Conservation (phyloP, 768 basidiomycete species). For the Xerocomellus intermedius region DNA sequence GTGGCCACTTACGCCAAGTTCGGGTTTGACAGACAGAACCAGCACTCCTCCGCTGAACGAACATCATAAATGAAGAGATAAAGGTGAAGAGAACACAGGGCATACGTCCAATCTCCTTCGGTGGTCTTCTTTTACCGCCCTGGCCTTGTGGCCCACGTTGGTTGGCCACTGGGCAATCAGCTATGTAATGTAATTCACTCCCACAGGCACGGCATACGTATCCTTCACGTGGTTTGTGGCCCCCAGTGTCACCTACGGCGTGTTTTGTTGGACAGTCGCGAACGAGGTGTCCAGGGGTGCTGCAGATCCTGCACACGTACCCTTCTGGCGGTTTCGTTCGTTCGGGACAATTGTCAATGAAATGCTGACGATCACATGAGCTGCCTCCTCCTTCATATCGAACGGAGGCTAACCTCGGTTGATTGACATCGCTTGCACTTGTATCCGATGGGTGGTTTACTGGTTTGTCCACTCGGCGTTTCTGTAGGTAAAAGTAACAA, state of each 20-base stretch:
- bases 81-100: constrained; percentile 9
- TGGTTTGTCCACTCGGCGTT: constrained; percentile 39
- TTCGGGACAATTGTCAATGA: constrained; percentile 74
- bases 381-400: background rate
- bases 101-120: constrained; percentile 81
- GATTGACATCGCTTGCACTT: constrained; percentile 78
- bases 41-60: constrained; percentile 81
- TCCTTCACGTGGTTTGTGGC: constrained; percentile 76
- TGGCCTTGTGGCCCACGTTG: constrained; percentile 38
- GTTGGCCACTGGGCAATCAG: constrained; percentile 79
- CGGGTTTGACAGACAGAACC: constrained; percentile 98
- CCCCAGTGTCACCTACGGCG: constrained; percentile 78
- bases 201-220: constrained; percentile 93
- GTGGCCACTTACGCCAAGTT: constrained; percentile 65
- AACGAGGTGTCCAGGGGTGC: constrained; percentile 81
- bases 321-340: constrained; percentile 74
- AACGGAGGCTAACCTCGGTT: constrained; percentile 50
- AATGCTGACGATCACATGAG: constrained; percentile 50
- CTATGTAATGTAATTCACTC: constrained; percentile 79
- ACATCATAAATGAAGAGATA: background rate
- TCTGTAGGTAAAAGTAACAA: constrained; percentile 6
- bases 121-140: constrained; percentile 46
- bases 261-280: constrained; percentile 85
- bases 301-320: constrained; percentile 87
- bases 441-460: constrained; percentile 68